phyloP scores from a whole-genome alignment of 192 early-diverging fungal species.

The Backusella luteola region DNA sequence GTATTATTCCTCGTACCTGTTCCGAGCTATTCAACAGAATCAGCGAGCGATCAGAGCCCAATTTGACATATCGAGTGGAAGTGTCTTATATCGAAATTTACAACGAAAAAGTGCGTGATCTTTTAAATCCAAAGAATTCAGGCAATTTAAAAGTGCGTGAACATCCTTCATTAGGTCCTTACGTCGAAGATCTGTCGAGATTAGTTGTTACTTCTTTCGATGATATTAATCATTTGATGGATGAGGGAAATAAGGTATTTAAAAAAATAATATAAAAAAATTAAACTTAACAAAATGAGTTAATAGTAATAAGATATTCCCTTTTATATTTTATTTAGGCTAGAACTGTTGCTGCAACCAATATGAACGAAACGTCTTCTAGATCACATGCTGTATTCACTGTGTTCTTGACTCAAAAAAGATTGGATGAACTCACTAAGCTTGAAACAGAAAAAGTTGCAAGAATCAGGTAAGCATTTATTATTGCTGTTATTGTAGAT shows the following conservation, averaged over 20 bases:
- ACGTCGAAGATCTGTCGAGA: slow-evolving; percentile 90
- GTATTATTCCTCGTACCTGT: slow-evolving; percentile 88
- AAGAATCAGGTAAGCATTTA: slow-evolving; percentile 55
- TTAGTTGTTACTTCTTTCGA: slow-evolving; percentile 74
- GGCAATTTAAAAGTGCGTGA: slow-evolving; percentile 80
- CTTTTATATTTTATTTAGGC: slow-evolving; percentile 42
- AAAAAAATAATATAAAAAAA: not conserved
- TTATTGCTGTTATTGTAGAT: not conserved
- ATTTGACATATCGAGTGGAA: slow-evolving; percentile 62
- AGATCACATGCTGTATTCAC: slow-evolving; percentile 88
- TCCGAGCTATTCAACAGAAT: slow-evolving; percentile 75
- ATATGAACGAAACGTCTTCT: slow-evolving; percentile 92
- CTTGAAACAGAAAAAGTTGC: slow-evolving; percentile 73
- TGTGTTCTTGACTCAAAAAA: slow-evolving; percentile 67
- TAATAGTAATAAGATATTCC: not conserved
- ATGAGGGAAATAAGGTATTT: slow-evolving; percentile 73
- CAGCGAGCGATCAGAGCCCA: slow-evolving; percentile 36
- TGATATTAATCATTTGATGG: slow-evolving; percentile 74
- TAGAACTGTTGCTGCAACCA: slow-evolving; percentile 89
- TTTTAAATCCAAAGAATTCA: slow-evolving; percentile 74
- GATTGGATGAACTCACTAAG: slow-evolving; percentile 45
- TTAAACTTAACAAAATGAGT: not conserved
- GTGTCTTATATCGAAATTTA: slow-evolving; percentile 94
- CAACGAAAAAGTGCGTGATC: slow-evolving; percentile 80
- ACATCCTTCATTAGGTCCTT: slow-evolving; percentile 77